Percentiles rank a stretch among this genome's conserved stretches.
phyloP scores from a whole-genome alignment of 495 filamentous ascomycete species.

The Talaromyces stipitatus region DNA sequence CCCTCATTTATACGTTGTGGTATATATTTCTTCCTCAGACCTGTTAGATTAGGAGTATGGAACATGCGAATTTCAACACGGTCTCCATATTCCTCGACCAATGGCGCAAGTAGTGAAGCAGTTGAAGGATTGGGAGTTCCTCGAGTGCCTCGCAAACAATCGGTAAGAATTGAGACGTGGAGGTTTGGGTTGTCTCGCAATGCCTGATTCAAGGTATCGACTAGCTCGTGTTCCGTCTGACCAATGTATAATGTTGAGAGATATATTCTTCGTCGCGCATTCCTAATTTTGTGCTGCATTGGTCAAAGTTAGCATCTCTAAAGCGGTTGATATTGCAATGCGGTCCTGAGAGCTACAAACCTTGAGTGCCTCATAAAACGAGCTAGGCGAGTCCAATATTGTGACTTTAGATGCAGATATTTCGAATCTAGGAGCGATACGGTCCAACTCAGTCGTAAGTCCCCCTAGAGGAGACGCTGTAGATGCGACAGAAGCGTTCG shows the following conservation, averaged over 20 bases:
- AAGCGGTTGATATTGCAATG: conserved; percentile 11
- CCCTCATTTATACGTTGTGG: conserved; percentile 93
- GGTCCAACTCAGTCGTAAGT: conserved; percentile 77
- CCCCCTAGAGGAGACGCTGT: conserved; percentile 35
- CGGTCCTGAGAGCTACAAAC: conserved; percentile 29
- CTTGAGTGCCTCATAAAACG: conserved; percentile 88
- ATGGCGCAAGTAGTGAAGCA: conserved; percentile 77
- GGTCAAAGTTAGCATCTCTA: background rate
- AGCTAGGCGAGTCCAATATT: conserved; percentile 67
- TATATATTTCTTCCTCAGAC: conserved; percentile 71
- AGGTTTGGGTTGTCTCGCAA: conserved; percentile 73
- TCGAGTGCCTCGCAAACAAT: conserved; percentile 83
- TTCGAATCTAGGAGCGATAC: conserved; percentile 81
- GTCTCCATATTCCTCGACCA: conserved; percentile 77
- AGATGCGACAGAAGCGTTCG: conserved; percentile 19
- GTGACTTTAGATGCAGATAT: conserved; percentile 71
- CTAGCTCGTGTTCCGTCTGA: conserved; percentile 84
- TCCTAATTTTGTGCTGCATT: conserved; percentile 65
- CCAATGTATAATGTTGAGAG: conserved; percentile 94
- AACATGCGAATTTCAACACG: conserved; percentile 96
- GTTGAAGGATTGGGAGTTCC: conserved; percentile 83
- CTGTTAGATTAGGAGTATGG: conserved; percentile 93
- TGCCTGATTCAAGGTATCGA: conserved; percentile 68
- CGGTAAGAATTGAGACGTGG: conserved; percentile 85
- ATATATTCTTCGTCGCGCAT: conserved; percentile 73